phyloP scores from a whole-genome alignment of 352 stramenopile genomes.

The Globisporangium perplexum region DNA sequence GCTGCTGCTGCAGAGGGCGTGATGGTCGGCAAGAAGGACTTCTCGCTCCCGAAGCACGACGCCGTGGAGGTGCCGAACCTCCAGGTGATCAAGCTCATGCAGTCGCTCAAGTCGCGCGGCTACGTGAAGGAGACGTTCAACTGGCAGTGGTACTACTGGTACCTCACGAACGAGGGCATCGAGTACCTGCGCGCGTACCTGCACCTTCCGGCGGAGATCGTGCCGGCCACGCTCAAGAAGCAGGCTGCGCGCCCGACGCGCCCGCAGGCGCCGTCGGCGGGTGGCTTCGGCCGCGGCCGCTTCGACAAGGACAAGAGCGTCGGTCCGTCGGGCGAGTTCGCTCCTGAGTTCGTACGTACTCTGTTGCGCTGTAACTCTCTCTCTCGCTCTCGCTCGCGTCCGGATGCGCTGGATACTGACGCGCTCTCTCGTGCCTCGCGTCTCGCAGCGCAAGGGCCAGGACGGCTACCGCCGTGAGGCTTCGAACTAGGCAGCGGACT shows the following conservation, averaged over 20 bases:
- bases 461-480: constrained; percentile 86
- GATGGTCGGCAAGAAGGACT: constrained; percentile 91
- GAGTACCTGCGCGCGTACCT: constrained; percentile 99
- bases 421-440: constrained; percentile 1
- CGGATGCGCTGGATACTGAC: constrained; percentile 7
- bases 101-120: constrained; percentile 96
- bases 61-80: constrained; percentile 98
- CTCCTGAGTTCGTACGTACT: constrained; percentile 77
- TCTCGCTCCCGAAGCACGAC: constrained; percentile 89
- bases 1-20: constrained; percentile 80
- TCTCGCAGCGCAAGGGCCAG: constrained; percentile 35
- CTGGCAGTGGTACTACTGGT: constrained; percentile 99
- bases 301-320: constrained; percentile 90
- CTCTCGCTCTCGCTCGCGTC: not conserved
- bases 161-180: constrained; percentile 98
- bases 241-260: constrained; percentile 77
- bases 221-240: constrained; percentile 98
- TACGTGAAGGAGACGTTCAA: constrained; percentile 99
- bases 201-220: constrained; percentile 97
- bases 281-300: constrained; percentile 78
- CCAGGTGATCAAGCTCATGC: constrained; percentile 98
- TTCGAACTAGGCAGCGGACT: constrained; percentile 60
- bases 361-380: not conserved
- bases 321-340: constrained; percentile 84
- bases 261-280: constrained; percentile 65